Base-by-base conservation (phyloP, 805 yeast species). In the Metschnikowia hibisci region DNA sequence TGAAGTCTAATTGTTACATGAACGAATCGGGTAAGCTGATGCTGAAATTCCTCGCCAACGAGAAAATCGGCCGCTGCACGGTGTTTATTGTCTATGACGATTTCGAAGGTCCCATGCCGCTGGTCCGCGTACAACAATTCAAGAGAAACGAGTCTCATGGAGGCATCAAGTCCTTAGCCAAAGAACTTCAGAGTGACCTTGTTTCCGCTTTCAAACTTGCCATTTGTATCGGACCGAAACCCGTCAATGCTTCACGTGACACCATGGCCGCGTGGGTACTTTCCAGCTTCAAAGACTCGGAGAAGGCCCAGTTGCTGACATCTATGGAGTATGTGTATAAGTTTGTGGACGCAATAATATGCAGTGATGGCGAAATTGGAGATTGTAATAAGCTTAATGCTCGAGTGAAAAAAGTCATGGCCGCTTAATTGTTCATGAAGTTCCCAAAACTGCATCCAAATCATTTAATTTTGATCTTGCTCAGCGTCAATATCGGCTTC, bases 211-310 rank as follows among this genome's bases (percentile, higher is more conserved):
- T 48, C 40, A 69, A 67, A 47, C 51, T 69, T 14, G 73, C 71
- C 0, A 48, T 69, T 3, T 74, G 71, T 2, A 65, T 69, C 22
- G 75, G 75, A 2, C 75, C 75, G 5, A 69, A 69, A 45, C 75
- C 74, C 1, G 35, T 35, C 4, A 57, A 51, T 42, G 64, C 71
- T 1, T 52, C 61, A 7, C 56, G 54, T 31, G 67, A 61, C 36
- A 54, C 61, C 3, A 68, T 69, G 68, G 64, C 66, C 1, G 43
- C 57, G 10, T 69, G 74, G 74, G 74, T 69, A n/a, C 56, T 69
- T n/a, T 56, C 71, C 3, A 46, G 50, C 15, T 65, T 69, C 48
- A 57, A 45, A 22, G 50, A 32, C 9, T 47, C 49, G 1, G 73
- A 69, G 42, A 53, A 53, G 38, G 26, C 35, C 23, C 32, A 29